Percentiles rank a stretch among this genome's conserved stretches.
These are phyloP conservation scores for Zygnema circumcarinatum DNA, from an alignment of 139 green algal species.

Conservation along the genomic window DNA sequence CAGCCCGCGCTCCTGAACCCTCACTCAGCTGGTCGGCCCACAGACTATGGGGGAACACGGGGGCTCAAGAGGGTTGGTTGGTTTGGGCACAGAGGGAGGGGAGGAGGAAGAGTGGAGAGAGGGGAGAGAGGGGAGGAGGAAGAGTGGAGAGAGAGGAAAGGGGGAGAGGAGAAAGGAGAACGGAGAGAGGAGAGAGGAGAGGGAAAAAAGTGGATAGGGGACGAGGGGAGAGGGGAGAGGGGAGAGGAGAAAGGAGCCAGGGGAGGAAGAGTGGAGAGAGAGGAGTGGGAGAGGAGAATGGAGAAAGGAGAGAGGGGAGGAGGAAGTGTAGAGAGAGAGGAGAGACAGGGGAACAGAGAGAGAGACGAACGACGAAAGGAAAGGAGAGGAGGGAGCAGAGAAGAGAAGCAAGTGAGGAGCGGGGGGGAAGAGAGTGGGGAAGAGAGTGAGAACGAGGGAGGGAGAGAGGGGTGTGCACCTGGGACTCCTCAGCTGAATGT, in stretches of 20 bases:
- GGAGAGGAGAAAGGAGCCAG: neutral
- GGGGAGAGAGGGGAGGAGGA: neutral
- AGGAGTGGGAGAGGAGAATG: neutral
- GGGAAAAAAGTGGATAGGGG: neutral
- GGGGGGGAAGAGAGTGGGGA: too few relatives aligned
- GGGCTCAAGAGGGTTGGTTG: neutral
- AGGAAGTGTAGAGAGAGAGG: too few relatives aligned
- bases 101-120: neutral
- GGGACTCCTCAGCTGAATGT: neutral
- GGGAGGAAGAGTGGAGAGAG: neutral
- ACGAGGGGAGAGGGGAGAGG: neutral
- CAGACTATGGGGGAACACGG: neutral
- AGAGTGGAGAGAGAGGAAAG: neutral
- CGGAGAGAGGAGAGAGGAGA: neutral
- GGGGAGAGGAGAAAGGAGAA: neutral
- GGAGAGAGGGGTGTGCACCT: too few relatives aligned
- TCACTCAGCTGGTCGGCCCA: too few relatives aligned
- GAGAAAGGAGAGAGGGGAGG: too few relatives aligned
- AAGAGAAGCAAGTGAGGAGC: too few relatives aligned
- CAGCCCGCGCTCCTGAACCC: slow-evolving; percentile 28
- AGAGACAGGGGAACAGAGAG: too few relatives aligned
- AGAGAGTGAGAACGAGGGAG: too few relatives aligned
- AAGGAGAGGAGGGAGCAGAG: too few relatives aligned
- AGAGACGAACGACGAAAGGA: too few relatives aligned
- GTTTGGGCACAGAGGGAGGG: too few relatives aligned